Conservation (phyloP, 2,329 filamentous ascomycete species). For the Microsporum audouinii region DNA sequence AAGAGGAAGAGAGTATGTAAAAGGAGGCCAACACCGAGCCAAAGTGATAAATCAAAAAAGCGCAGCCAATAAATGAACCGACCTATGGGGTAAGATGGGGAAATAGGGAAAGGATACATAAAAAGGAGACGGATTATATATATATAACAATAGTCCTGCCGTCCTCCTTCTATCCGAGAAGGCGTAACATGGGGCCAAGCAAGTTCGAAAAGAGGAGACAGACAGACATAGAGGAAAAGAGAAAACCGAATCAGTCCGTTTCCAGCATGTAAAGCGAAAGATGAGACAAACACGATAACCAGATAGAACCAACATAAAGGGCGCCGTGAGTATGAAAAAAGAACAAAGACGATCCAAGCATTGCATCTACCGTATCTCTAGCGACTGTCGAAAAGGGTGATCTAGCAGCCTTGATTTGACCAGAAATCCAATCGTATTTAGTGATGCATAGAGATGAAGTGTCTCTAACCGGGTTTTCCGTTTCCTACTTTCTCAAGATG, state of each 20-base stretch:
- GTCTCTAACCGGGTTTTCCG: neutral
- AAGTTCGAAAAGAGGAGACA: neutral
- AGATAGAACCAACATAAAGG: neutral
- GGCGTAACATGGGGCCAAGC: neutral
- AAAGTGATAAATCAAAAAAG: neutral
- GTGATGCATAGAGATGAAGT: neutral
- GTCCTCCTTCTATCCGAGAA: neutral
- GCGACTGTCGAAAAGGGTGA: neutral
- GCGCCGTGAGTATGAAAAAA: neutral
- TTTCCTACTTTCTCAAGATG: slow-evolving; percentile 28
- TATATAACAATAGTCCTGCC: slow-evolving; percentile 1
- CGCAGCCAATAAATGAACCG: neutral
- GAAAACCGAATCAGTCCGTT: slow-evolving; percentile 1
- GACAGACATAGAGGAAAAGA: neutral
- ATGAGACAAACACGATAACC: neutral
- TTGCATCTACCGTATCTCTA: neutral
- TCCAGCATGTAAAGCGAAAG: neutral
- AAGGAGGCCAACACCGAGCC: neutral
- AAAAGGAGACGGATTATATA: neutral
- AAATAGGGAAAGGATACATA: neutral
- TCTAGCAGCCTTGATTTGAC: neutral
- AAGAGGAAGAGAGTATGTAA: neutral
- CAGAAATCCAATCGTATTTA: neutral
- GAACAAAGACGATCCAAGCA: neutral
- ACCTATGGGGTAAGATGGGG: neutral